Evolutionary conservation across 1,139 yeast species (phyloP).

Genomic region (Torulaspora pretoriensis): DNA sequence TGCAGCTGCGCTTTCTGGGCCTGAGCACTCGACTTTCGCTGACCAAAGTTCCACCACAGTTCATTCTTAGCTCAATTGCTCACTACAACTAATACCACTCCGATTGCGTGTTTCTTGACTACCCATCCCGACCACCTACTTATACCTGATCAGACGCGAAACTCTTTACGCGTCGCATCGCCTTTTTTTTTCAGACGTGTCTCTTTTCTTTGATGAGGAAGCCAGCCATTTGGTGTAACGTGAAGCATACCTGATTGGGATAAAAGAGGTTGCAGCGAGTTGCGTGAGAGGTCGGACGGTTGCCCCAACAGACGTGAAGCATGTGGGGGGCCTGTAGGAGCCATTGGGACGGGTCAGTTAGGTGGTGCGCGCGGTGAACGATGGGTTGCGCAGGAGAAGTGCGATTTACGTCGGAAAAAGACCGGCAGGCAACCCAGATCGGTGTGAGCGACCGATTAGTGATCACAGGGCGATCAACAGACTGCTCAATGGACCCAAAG

Average conservation of each 20-base stretch:
- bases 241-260: constrained; percentile 3
- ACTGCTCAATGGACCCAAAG: not conserved
- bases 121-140: not conserved
- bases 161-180: constrained; percentile 11
- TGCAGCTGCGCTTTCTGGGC: constrained; percentile 9
- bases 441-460: not conserved
- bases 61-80: not conserved
- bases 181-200: constrained; percentile 11
- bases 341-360: too few species aligned
- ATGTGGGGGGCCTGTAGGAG: not conserved
- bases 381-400: not conserved
- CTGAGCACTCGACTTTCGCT: constrained; percentile 13
- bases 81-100: not conserved
- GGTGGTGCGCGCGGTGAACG: too few species aligned
- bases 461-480: not conserved
- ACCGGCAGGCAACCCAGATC: not conserved
- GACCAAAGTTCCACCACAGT: constrained; percentile 5
- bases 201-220: constrained; percentile 1
- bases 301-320: not conserved
- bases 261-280: constrained; percentile 2
- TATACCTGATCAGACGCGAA: constrained; percentile 4
- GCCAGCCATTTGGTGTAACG: constrained; percentile 12
- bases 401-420: not conserved
- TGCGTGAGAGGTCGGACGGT: not conserved
- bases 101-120: not conserved